These are phyloP conservation scores for Phytophthora cajani DNA, from an alignment of 352 stramenopile genomes.

Conservation along the genomic window DNA sequence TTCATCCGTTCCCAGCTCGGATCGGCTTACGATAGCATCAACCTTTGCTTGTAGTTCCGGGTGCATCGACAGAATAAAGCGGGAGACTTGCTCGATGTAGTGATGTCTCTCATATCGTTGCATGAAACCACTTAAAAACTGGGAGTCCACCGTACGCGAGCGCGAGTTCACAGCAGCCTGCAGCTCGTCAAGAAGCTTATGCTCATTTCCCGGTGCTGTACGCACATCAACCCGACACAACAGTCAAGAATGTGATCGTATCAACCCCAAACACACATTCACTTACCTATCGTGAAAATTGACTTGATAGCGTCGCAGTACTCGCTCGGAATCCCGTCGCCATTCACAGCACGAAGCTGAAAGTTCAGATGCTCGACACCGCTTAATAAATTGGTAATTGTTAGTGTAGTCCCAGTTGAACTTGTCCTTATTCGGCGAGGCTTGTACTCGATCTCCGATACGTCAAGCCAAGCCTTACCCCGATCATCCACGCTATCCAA, in stretches of 20 bases:
- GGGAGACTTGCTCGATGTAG: slow-evolving; percentile 74
- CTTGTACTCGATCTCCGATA: slow-evolving; percentile 69
- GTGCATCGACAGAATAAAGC: slow-evolving; percentile 65
- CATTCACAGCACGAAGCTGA: slow-evolving; percentile 67
- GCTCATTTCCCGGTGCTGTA: slow-evolving; percentile 66
- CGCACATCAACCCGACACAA: background rate
- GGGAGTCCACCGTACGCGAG: slow-evolving; percentile 72
- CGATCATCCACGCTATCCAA: slow-evolving; percentile 33
- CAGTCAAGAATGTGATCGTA: background rate
- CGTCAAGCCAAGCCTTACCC: slow-evolving; percentile 58
- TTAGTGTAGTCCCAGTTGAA: slow-evolving; percentile 46
- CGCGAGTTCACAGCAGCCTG: slow-evolving; percentile 80
- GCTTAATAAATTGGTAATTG: slow-evolving; percentile 55
- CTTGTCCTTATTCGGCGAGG: slow-evolving; percentile 55
- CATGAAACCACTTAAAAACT: slow-evolving; percentile 84
- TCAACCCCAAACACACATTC: background rate
- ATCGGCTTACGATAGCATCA: slow-evolving; percentile 49
- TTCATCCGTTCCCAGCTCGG: background rate
- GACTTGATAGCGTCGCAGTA: slow-evolving; percentile 56
- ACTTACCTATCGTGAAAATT: slow-evolving; percentile 72
- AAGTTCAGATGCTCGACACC: slow-evolving; percentile 74
- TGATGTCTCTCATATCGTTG: slow-evolving; percentile 77
- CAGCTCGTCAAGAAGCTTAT: slow-evolving; percentile 75
- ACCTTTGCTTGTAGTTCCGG: slow-evolving; percentile 61
- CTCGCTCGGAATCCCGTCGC: slow-evolving; percentile 55